Base-by-base conservation (phyloP, 2,329 filamentous ascomycete genomes). In the Hymenotorrendiella dingleyae region DNA sequence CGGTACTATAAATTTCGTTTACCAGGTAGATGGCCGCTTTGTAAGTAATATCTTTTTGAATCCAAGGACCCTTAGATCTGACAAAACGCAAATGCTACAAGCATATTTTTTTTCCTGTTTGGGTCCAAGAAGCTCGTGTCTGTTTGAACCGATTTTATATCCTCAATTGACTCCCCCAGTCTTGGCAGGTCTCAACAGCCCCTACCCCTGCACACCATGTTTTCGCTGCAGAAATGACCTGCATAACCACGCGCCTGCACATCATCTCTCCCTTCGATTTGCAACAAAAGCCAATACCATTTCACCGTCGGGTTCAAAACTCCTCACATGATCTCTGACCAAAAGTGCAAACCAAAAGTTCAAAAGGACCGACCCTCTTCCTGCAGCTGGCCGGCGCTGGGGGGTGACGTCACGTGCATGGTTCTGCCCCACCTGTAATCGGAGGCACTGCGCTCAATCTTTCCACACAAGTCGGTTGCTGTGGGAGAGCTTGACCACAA, bases 251-350 rank as follows among this genome's bases (percentile, higher is more conserved):
- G 20, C 14, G 17, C 14, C 35, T 43, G 35, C 41, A 43, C 22
- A 24, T 34, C 35, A 43, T 38, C 22, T 34, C 22, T 30, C 12
- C 24, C 20, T 33, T 29, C 43, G 38, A 46, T 19, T 26, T 46
- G 43, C 43, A 46, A 42, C 43, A 46, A 46, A 42, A 17, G 19
- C 21, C 23, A 29, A n/a, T 16, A 33, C 11, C 20, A 20, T 22
- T 30, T 29, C 14, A 27, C 32, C 23, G 27, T 24, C 21, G 33
- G 34, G 37, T 17, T 27, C 16, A 4, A 32, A 21, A n/a, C n/a
- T 8, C 14, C 19, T 42, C 43, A 46, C 32, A 29, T 46, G 43
- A 43, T 39, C 34, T 14, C 16, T 22, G 28, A 22, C 19, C 20
- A 11, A 4, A 11, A 23, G 17, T 21, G 19, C 1, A n/a, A 24